Conservation (phyloP, 371 early-diverging fungal genomes). For the Syncephalastrum monosporum region DNA sequence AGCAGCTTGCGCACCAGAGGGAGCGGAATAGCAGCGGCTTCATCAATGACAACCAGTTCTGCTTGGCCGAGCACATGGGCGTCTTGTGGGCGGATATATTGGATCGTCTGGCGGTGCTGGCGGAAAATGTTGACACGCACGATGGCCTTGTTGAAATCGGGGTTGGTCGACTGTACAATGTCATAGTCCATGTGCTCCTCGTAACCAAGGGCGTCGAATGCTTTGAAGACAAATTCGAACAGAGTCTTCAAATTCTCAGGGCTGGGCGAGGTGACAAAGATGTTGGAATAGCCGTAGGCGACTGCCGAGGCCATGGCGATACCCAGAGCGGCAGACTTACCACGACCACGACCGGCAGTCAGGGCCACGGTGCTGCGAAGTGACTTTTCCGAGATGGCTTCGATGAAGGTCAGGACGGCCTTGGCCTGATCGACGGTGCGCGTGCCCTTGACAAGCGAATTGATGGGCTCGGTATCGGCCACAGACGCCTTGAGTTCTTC, state of each 20-base stretch:
- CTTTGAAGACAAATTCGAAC: constrained; percentile 97
- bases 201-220: constrained; percentile 95
- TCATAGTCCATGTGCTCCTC: constrained; percentile 98
- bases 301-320: constrained; percentile 96
- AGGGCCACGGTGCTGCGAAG: constrained; percentile 90
- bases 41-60: constrained; percentile 98
- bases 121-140: constrained; percentile 95
- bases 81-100: constrained; percentile 96
- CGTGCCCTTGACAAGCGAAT: constrained; percentile 75
- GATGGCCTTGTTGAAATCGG: constrained; percentile 92
- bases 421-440: constrained; percentile 95
- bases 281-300: constrained; percentile 97
- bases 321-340: constrained; percentile 99
- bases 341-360: constrained; percentile 98
- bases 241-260: constrained; percentile 98
- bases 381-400: constrained; percentile 92
- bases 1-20: constrained; percentile 90
- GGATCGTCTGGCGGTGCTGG: constrained; percentile 98
- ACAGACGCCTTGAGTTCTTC: constrained; percentile 79
- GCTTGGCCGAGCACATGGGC: constrained; percentile 91
- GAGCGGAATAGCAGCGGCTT: constrained; percentile 99
- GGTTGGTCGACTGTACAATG: constrained; percentile 93
- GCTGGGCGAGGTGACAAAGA: constrained; percentile 97
- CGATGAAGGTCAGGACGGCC: constrained; percentile 92
- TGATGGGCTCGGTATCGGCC: constrained; percentile 86